These are phyloP conservation scores for Rhizomucor pusillus DNA, from an alignment of 371 early-diverging fungal genomes.

Conservation along the genomic window DNA sequence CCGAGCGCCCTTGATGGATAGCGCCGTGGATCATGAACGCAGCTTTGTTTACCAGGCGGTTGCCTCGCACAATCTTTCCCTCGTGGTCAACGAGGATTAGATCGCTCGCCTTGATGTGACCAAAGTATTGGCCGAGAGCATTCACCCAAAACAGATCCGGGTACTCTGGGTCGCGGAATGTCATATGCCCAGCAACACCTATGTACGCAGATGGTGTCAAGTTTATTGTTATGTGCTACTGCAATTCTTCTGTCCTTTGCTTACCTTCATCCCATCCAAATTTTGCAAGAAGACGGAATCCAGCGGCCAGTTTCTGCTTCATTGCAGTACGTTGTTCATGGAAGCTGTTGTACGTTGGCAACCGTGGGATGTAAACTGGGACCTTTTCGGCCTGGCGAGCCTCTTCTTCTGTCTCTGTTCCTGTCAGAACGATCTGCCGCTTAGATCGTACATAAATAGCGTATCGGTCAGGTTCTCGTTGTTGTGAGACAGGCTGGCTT, in stretches of 20 bases:
- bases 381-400: slow-evolving; percentile 38
- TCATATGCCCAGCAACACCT: slow-evolving; percentile 39
- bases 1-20: slow-evolving; percentile 45
- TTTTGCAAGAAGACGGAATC: slow-evolving; percentile 55
- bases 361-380: slow-evolving; percentile 35
- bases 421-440: slow-evolving; percentile 33
- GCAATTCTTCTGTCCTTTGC: not conserved
- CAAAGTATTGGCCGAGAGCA: slow-evolving; percentile 52
- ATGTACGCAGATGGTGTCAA: not conserved
- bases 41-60: slow-evolving; percentile 51
- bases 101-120: slow-evolving; percentile 54
- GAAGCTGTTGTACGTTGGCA: slow-evolving; percentile 29
- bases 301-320: slow-evolving; percentile 59
- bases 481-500: slow-evolving; percentile 2
- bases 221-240: too few relatives aligned
- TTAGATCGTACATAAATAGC: slow-evolving; percentile 31
- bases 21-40: slow-evolving; percentile 64
- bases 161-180: slow-evolving; percentile 59
- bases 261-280: slow-evolving; percentile 56
- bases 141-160: slow-evolving; percentile 64
- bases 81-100: slow-evolving; percentile 53
- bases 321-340: slow-evolving; percentile 54
- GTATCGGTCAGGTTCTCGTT: slow-evolving; percentile 7
- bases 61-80: slow-evolving; percentile 52
- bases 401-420: slow-evolving; percentile 47